A percentile compares a stretch with the other conserved stretches of the same genome.
These are phyloP conservation scores for Aspergillus mulundensis DNA, from an alignment of 495 filamentous ascomycete species.

Conservation along the genomic window DNA sequence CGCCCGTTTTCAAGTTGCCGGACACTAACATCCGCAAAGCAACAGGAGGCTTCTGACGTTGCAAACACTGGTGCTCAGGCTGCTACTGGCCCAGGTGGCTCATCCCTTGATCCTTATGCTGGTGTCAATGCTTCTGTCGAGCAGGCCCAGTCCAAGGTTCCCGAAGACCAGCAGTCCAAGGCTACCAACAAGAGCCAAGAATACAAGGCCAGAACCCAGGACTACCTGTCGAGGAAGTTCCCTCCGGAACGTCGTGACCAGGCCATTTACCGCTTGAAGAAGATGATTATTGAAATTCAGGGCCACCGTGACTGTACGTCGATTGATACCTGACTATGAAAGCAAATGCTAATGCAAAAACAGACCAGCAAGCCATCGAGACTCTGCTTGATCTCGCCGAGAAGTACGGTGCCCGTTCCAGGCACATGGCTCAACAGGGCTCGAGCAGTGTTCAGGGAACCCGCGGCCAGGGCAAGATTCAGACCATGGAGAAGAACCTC, in stretches of 20 bases:
- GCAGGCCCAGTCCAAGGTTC: constrained; percentile 47
- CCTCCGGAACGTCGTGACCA: constrained; percentile 93
- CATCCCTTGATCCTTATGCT: constrained; percentile 50
- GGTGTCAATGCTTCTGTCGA: constrained; percentile 48
- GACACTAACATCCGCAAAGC: not conserved
- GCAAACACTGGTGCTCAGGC: constrained; percentile 52
- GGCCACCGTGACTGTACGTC: constrained; percentile 79
- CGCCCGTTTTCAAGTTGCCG: not conserved
- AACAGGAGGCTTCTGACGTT: constrained; percentile 46
- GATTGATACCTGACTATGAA: not conserved
- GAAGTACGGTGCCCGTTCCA: constrained; percentile 75
- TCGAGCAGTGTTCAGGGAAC: constrained; percentile 66
- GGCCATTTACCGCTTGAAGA: constrained; percentile 89
- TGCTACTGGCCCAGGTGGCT: constrained; percentile 33
- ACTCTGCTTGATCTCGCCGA: constrained; percentile 81
- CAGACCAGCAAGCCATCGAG: constrained; percentile 79
- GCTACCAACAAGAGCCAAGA: constrained; percentile 26
- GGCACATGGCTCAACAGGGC: constrained; percentile 57
- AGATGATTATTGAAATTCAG: constrained; percentile 96
- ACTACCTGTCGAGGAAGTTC: constrained; percentile 78
- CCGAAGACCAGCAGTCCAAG: constrained; percentile 43
- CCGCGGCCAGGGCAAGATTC: constrained; percentile 54
- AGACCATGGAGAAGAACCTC: constrained; percentile 72
- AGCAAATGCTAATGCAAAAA: not conserved
- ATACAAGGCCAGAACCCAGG: constrained; percentile 48